phyloP scores from a whole-genome alignment of 208 protist species.

The Porcisia hertigi region DNA sequence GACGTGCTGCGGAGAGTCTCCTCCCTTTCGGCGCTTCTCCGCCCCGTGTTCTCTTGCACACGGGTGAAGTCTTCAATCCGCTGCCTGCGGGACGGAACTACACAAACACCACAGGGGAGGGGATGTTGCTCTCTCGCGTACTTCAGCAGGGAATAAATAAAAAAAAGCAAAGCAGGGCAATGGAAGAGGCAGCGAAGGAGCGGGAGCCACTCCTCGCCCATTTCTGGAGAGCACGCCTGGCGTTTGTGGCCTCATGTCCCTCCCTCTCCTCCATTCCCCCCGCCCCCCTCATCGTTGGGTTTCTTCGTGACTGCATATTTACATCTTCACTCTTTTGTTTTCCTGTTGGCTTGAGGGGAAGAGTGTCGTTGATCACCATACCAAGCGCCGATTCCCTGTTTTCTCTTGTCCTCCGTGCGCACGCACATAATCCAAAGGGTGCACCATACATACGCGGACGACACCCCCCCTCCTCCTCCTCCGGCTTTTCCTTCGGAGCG shows the following conservation, averaged over 20 bases:
- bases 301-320: too few species aligned
- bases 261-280: not conserved
- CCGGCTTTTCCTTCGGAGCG: not conserved
- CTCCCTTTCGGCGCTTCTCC: not conserved
- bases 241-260: not conserved
- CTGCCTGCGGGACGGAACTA: not conserved
- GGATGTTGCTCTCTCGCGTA: not conserved
- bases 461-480: not conserved
- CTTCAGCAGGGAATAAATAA: not conserved
- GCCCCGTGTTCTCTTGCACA: not conserved
- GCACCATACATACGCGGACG: not conserved
- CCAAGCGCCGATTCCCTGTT: too few species aligned
- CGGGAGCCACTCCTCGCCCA: not conserved
- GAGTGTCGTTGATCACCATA: too few species aligned
- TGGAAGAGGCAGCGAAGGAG: not conserved
- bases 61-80: not conserved
- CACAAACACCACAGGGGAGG: not conserved
- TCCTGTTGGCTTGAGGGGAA: too few species aligned
- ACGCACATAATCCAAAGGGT: too few species aligned
- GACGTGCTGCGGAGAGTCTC: not conserved
- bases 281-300: too few species aligned
- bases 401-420: too few species aligned
- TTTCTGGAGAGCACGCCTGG: not conserved
- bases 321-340: too few species aligned
- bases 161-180: not conserved